These are phyloP conservation scores for Kwoniella botswanensis DNA, from an alignment of 768 basidiomycete genomes.

Conservation along the genomic window DNA sequence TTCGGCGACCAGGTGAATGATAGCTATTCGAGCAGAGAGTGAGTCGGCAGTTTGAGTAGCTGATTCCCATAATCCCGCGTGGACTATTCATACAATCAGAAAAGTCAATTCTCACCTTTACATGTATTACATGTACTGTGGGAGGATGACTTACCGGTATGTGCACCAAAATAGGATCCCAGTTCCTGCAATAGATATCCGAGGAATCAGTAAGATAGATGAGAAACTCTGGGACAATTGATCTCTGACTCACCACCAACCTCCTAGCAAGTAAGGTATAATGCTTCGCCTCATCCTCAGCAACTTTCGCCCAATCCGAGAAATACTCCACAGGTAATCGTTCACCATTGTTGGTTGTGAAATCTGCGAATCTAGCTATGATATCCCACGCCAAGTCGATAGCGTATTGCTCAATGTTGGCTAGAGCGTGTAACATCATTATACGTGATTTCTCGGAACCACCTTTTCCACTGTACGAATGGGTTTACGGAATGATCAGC, in stretches of 20 bases:
- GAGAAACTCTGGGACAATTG: not conserved
- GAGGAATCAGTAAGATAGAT: not conserved
- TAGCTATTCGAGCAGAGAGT: constrained; percentile 73
- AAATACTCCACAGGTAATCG: constrained; percentile 74
- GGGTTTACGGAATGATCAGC: not conserved
- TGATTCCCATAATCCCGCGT: constrained; percentile 80
- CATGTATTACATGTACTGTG: not conserved
- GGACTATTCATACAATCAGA: constrained; percentile 62
- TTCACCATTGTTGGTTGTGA: constrained; percentile 58
- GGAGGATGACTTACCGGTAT: constrained; percentile 29
- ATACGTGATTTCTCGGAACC: constrained; percentile 66
- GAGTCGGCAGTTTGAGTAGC: constrained; percentile 71
- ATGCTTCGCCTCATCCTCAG: constrained; percentile 77
- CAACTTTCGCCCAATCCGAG: constrained; percentile 81
- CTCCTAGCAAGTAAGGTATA: constrained; percentile 73
- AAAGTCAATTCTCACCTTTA: not conserved
- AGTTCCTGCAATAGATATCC: constrained; percentile 29
- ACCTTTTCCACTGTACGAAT: constrained; percentile 58
- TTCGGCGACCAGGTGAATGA: constrained; percentile 85
- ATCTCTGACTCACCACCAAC: constrained; percentile 64
- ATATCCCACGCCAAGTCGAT: constrained; percentile 88
- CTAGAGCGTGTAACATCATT: constrained; percentile 78
- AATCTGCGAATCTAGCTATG: constrained; percentile 72
- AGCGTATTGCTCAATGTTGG: constrained; percentile 90
- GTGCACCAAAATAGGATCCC: constrained; percentile 71